These are phyloP conservation scores for Wickerhamomyces xylosicus DNA, from an alignment of 805 yeast genomes.

Conservation along the genomic window DNA sequence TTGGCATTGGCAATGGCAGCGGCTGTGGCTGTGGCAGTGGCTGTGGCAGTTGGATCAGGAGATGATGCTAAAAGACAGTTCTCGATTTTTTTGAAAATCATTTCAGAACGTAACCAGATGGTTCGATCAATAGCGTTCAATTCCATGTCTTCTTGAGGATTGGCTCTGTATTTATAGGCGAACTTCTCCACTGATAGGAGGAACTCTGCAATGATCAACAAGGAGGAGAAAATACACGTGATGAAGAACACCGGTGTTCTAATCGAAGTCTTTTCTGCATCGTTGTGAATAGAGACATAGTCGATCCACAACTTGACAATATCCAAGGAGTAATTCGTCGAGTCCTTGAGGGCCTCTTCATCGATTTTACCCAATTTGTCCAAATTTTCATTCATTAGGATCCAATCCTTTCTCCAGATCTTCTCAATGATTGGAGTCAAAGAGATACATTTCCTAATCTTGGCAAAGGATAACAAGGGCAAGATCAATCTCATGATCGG, in stretches of 20 bases:
- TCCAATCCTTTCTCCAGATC: slow-evolving; percentile 62
- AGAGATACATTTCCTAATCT: slow-evolving; percentile 52
- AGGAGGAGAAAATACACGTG: slow-evolving; percentile 56
- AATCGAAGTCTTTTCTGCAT: slow-evolving; percentile 56
- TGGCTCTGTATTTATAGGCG: slow-evolving; percentile 23
- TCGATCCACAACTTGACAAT: slow-evolving; percentile 64
- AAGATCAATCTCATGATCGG: slow-evolving; percentile 54
- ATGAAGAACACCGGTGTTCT: slow-evolving; percentile 71
- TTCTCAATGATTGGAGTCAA: slow-evolving; percentile 50
- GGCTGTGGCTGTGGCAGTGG: background rate
- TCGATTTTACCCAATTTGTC: slow-evolving; percentile 34
- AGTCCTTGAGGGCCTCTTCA: slow-evolving; percentile 55
- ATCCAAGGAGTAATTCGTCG: slow-evolving; percentile 45
- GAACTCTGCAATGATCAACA: slow-evolving; percentile 54
- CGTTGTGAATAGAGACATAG: slow-evolving; percentile 52
- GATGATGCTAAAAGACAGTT: slow-evolving; percentile 42
- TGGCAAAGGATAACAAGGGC: slow-evolving; percentile 58
- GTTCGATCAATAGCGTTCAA: slow-evolving; percentile 43
- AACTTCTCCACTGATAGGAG: slow-evolving; percentile 45
- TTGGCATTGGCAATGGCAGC: background rate
- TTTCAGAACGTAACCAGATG: slow-evolving; percentile 56
- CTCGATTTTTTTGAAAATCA: slow-evolving; percentile 50
- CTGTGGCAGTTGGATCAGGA: slow-evolving; percentile 26
- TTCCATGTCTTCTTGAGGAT: slow-evolving; percentile 9
- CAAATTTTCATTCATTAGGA: slow-evolving; percentile 46